phyloP scores from a whole-genome alignment of 805 yeast genomes.

The Debaryomyces castellii region DNA sequence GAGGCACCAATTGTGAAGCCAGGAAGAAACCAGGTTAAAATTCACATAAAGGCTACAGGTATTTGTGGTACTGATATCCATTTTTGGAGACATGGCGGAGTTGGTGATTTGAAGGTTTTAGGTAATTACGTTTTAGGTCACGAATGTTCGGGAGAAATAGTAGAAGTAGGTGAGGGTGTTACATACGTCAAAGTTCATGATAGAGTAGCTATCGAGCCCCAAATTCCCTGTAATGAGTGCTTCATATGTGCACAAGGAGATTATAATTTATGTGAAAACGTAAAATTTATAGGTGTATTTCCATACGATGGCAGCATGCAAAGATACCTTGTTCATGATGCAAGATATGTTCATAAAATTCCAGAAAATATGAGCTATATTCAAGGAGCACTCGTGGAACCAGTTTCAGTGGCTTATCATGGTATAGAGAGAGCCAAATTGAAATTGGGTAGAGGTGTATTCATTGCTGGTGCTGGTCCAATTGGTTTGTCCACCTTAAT shows the following conservation, averaged over 20 bases:
- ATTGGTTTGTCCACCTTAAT: slow-evolving; percentile 51
- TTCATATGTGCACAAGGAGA: slow-evolving; percentile 39
- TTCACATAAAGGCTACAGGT: slow-evolving; percentile 20
- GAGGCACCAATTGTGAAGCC: slow-evolving; percentile 5
- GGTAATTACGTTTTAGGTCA: slow-evolving; percentile 44
- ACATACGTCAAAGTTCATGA: slow-evolving; percentile 41
- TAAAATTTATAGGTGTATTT: slow-evolving; percentile 35
- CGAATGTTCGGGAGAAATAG: slow-evolving; percentile 46
- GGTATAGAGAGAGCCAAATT: slow-evolving; percentile 49
- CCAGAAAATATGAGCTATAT: slow-evolving; percentile 46
- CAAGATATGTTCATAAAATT: slow-evolving; percentile 32
- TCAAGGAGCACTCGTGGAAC: slow-evolving; percentile 58
- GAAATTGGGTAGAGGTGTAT: slow-evolving; percentile 47
- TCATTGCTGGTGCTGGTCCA: slow-evolving; percentile 61
- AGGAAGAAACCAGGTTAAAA: slow-evolving; percentile 17
- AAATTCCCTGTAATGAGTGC: slow-evolving; percentile 46
- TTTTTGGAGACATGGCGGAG: slow-evolving; percentile 19
- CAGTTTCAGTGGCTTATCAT: slow-evolving; percentile 52
- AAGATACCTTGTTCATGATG: slow-evolving; percentile 18
- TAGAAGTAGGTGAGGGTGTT: slow-evolving; percentile 51
- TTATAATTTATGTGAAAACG: slow-evolving; percentile 40
- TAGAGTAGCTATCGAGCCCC: slow-evolving; percentile 54
- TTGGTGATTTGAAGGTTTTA: slow-evolving; percentile 29
- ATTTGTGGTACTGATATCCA: slow-evolving; percentile 24
- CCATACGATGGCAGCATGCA: slow-evolving; percentile 31